Percentiles rank a stretch among this genome's conserved stretches.
Conservation (phyloP, 176 grass and related monocot species). For the Musa schizocarpa region DNA sequence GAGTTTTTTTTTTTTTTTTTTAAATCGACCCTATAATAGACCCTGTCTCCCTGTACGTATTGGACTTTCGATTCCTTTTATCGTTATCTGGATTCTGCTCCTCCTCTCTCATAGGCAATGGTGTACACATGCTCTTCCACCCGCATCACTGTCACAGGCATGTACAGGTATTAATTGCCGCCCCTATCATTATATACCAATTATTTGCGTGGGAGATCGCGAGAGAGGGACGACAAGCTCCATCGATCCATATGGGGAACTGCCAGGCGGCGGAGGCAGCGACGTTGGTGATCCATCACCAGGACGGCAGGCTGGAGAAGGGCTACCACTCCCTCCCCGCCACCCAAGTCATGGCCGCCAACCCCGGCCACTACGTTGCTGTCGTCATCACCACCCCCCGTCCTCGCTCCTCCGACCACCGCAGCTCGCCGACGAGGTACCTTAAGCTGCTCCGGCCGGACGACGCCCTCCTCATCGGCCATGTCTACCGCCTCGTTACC, state of each 20-base stretch:
- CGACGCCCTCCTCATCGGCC: constrained; percentile 71
- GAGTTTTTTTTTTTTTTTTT: too few species aligned
- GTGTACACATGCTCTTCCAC: too few species aligned
- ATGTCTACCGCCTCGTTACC: constrained; percentile 89
- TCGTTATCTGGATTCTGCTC: too few species aligned
- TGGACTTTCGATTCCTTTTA: too few species aligned
- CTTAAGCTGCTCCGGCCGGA: constrained; percentile 95
- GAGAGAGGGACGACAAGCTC: background rate
- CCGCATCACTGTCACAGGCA: too few species aligned
- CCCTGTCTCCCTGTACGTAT: too few species aligned
- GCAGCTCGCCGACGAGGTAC: constrained; percentile 38
- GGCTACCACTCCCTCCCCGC: constrained; percentile 56
- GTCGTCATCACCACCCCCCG: constrained; percentile 43
- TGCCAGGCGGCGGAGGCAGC: constrained; percentile 86
- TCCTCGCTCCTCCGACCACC: background rate
- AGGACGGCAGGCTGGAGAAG: constrained; percentile 48
- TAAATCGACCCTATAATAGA: too few species aligned
- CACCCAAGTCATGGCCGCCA: constrained; percentile 60
- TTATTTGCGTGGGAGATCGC: background rate
- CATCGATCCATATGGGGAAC: constrained; percentile 49
- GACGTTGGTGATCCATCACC: constrained; percentile 75
- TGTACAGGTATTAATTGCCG: too few species aligned
- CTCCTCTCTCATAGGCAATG: too few species aligned
- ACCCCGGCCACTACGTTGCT: constrained; percentile 89
- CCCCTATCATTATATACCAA: background rate